Base-by-base conservation (phyloP, 2,329 filamentous ascomycete species). In the Gyromitra esculenta region DNA sequence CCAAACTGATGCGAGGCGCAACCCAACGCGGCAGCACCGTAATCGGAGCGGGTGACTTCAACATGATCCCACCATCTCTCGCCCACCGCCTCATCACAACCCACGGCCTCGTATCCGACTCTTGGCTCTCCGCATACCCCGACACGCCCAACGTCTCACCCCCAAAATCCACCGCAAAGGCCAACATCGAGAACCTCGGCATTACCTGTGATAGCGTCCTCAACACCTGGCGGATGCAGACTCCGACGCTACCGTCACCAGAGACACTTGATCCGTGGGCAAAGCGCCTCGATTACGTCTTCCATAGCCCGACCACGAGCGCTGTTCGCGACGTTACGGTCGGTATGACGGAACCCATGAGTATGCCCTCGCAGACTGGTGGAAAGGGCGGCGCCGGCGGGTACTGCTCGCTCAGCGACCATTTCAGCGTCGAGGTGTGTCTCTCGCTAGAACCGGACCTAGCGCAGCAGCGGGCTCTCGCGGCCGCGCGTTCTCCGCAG, bases 241-340 rank as follows among this genome's bases (percentile, higher is more conserved):
- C 90, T n/a, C 81, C 83, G 11, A 86, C 90, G 52, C 83, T 86
- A 4, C 86, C 97, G 5, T 86, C 91, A n/a, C 87, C 88, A 0
- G 87, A 91, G 60, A 88, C 89, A 0, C 84, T 86, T 2, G 94
- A 97, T 82, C 89, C 89, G 0, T 87, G 86, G 31, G 95, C 92
- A n/a, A 95, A 97, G 83, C 87, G 96, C 25, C 87, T 98, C 62
- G 96, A 99, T 84, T 99, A 99, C 84, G 91, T 99, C 81, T 98
- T 99, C 75, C 80, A 81, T 43, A 79, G 78, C 5, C 78, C 80
- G 1, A 45, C 70, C 8, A 78, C 78, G 25, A 79, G 78, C 2
- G 73, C 74, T 11, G 89, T 97, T 75, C 87, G 89, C 75, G 86
- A 88, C 6, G 91, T 89, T 1, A 87, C 89, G 64, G 91, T 99